Evolutionary conservation across 108 stramenopile genomes (phyloP).

Genomic region (Nitzschia palea): DNA sequence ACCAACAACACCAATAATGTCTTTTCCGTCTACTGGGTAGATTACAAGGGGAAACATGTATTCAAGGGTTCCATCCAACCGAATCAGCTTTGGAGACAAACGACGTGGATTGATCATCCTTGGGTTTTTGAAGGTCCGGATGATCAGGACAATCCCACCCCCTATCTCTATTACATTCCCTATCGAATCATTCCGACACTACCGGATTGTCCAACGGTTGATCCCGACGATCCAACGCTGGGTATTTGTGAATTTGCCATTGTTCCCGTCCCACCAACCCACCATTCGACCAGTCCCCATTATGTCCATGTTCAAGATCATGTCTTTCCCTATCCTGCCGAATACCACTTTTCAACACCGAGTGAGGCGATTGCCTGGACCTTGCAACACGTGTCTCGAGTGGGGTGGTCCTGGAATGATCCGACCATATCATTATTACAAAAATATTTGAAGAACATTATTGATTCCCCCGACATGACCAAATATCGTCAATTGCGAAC

Average conservation of each 20-base stretch:
- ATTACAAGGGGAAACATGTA: constrained; percentile 60
- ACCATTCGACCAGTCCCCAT: constrained; percentile 2
- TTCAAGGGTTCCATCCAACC: constrained; percentile 48
- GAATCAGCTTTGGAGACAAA: constrained; percentile 36
- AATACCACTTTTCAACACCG: constrained; percentile 17
- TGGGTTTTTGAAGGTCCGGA: constrained; percentile 70
- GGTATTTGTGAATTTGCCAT: constrained; percentile 47
- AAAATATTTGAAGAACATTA: constrained; percentile 63
- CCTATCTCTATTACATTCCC: constrained; percentile 66
- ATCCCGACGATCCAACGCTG: constrained; percentile 13
- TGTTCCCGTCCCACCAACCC: constrained; percentile 25
- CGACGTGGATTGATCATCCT: constrained; percentile 63
- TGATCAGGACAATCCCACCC: constrained; percentile 21
- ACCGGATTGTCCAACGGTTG: constrained; percentile 34
- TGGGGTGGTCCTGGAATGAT: constrained; percentile 16
- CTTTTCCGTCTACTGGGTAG: constrained; percentile 72
- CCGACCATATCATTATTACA: constrained; percentile 37
- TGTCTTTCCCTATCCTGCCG: constrained; percentile 42
- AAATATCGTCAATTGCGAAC: constrained; percentile 68
- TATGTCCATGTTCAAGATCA: constrained; percentile 33
- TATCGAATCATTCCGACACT: constrained; percentile 64
- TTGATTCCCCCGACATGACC: constrained; percentile 41
- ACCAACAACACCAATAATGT: constrained; percentile 38
- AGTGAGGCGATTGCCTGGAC: constrained; percentile 52
- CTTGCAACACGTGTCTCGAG: constrained; percentile 52